Percentiles rank a stretch among this genome's conserved stretches.
These are phyloP conservation scores for Alopecurus myosuroides DNA, from an alignment of 176 grass and related monocot genomes.

Conservation along the genomic window DNA sequence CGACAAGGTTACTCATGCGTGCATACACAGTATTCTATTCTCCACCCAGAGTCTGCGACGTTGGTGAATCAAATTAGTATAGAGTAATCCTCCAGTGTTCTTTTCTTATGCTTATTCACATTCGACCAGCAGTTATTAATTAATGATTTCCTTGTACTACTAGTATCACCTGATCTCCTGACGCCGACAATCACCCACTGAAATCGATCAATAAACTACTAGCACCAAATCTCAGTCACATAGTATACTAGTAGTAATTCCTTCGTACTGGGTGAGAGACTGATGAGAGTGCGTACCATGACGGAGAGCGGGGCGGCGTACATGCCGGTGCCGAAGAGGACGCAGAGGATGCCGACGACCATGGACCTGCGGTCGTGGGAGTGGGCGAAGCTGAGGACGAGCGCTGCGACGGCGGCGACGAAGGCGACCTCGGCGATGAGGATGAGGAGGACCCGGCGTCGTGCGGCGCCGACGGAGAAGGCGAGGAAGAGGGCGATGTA, in stretches of 20 bases:
- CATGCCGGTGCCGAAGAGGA: constrained; percentile 87
- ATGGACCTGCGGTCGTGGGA: constrained; percentile 62
- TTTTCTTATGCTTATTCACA: neutral
- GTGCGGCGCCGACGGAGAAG: constrained; percentile 45
- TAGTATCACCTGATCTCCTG: neutral
- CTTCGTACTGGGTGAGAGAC: neutral
- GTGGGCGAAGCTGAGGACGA: constrained; percentile 62
- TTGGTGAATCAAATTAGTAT: neutral
- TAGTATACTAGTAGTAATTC: neutral
- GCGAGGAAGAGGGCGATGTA: constrained; percentile 77
- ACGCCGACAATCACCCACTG: neutral
- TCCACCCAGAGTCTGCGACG: neutral
- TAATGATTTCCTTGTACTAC: neutral
- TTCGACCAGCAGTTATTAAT: neutral
- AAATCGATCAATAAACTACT: neutral
- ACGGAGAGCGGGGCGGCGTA: constrained; percentile 90
- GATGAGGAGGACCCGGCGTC: constrained; percentile 49
- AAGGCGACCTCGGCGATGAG: constrained; percentile 56
- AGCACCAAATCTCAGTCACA: neutral
- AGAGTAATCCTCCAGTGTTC: neutral
- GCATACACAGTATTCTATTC: neutral
- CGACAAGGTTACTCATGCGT: neutral
- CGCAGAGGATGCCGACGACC: constrained; percentile 88
- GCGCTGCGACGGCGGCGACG: constrained; percentile 42
- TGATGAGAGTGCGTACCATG: constrained; percentile 55